Evolutionary conservation across 768 basidiomycete genomes (phyloP).

Genomic region (Phaeolepiota aurea): DNA sequence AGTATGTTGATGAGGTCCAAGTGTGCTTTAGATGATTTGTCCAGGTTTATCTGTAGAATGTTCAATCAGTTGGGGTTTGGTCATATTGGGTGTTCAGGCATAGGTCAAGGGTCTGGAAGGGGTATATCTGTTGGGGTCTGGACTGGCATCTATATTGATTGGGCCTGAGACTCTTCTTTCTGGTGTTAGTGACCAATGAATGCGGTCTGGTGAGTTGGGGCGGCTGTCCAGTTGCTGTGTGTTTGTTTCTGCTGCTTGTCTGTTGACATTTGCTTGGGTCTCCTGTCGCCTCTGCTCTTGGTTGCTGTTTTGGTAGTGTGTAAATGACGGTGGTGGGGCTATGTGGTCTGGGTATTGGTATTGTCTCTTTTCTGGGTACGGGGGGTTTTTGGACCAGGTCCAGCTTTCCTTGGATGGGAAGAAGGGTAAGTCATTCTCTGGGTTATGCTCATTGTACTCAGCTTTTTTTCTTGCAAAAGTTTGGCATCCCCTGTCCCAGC

Average conservation of each 20-base stretch:
- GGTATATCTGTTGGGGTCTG: not conserved
- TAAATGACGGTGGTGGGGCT: not conserved
- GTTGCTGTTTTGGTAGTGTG: not conserved
- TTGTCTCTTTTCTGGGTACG: not conserved
- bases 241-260: not conserved
- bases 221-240: not conserved
- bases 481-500: slow-evolving; percentile 12
- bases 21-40: slow-evolving; percentile 10
- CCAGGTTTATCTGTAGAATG: slow-evolving; percentile 8
- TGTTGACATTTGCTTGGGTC: not conserved
- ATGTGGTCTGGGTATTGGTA: not conserved
- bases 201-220: not conserved
- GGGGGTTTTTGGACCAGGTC: slow-evolving; percentile 8
- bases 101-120: not conserved
- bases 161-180: not conserved
- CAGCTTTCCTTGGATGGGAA: slow-evolving; percentile 10
- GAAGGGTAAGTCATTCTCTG: slow-evolving; percentile 13
- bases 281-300: not conserved
- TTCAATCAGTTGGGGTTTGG: not conserved
- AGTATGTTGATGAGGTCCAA: slow-evolving; percentile 9
- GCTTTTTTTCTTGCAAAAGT: slow-evolving; percentile 7
- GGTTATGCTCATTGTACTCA: slow-evolving; percentile 6
- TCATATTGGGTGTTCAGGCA: not conserved
- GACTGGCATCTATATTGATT: no score
- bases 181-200: not conserved